Base-by-base conservation (phyloP, 2,329 filamentous ascomycete genomes). In the Pezicula radicicola region DNA sequence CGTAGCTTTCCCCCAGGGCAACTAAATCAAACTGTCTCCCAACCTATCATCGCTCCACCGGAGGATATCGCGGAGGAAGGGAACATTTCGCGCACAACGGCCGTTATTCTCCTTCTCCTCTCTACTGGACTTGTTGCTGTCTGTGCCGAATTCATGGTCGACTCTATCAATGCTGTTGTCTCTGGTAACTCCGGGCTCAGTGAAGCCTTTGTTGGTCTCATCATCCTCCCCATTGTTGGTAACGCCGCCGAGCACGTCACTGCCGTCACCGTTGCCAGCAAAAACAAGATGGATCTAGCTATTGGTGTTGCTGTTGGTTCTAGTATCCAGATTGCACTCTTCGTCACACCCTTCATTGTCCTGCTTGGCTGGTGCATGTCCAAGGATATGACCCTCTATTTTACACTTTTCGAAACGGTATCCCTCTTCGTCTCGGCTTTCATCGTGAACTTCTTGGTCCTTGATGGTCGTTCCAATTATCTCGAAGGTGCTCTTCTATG, bases 351-450 rank as follows among this genome's bases (percentile, higher is more conserved):
- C 0, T 72, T 89, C 16, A 78, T 88, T 30, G 85, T 89, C 30
- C 81, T 89, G 21, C 73, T 89, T 18, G 86, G 85, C n/a, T 89
- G 86, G 86, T 79, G 78, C 54, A 79, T 88, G 68, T 71, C 77
- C 55, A 80, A 79, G 54, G 76, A 84, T n/a, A 88, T 89, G 84
- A 81, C 87, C 27, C 77, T 95, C 33, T 91, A 93, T 73, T 95
- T 95, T 69, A 90, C 90, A 54, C 79, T 91, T 46, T 96, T 95
- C 70, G 90, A 95, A 78, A 95, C 90, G 0, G 88, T 94, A 19
- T 89, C 87, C 51, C 80, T 95, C 63, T 95, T 95, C 69, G 83
- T 93, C 48, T 88, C 84, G 48, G 85, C 91, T 7, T 85, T 95
- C 58, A 91, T 95, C 56, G 89, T 93, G 70, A 94, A 93, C 71